Conservation (phyloP, 805 yeast species). For the Barnettozyma salicaria region DNA sequence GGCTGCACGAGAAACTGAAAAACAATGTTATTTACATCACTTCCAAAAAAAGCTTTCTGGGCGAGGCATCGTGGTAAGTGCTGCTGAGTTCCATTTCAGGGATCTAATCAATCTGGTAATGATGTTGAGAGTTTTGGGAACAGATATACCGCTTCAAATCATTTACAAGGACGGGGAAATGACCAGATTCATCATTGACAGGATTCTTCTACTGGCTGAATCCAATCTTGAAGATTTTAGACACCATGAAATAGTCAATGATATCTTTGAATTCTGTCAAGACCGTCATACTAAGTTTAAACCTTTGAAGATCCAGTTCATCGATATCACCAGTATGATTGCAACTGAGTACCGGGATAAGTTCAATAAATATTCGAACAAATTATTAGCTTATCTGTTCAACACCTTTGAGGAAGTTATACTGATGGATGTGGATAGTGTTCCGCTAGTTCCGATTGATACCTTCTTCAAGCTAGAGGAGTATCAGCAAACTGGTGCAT, state of each 20-base stretch:
- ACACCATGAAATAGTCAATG: conserved; percentile 8
- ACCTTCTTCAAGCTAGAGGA: conserved; percentile 30
- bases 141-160: conserved; percentile 31
- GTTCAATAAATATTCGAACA: conserved; percentile 35
- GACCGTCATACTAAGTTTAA: conserved; percentile 15
- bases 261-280: no score
- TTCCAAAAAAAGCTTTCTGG: conserved; percentile 4
- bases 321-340: conserved; percentile 12
- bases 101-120: conserved; percentile 33
- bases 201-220: conserved; percentile 8
- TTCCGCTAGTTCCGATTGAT: conserved; percentile 35
- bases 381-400: conserved; percentile 50
- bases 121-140: conserved; percentile 29
- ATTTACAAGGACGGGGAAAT: conserved; percentile 25
- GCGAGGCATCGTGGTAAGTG: conserved; percentile 30
- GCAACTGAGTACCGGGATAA: not conserved
- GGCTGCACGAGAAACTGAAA: not conserved
- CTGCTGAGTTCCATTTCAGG: conserved; percentile 25
- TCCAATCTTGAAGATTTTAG: conserved; percentile 5
- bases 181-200: conserved; percentile 28
- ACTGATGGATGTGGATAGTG: conserved; percentile 49
- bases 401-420: conserved; percentile 46
- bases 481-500: conserved; percentile 31
- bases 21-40: conserved; percentile 1
- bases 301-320: conserved; percentile 26